Percentiles rank a stretch among this genome's conserved stretches.
Evolutionary conservation across 192 early-diverging fungal species (phyloP).

Genomic region (Powellomyces hirtus): DNA sequence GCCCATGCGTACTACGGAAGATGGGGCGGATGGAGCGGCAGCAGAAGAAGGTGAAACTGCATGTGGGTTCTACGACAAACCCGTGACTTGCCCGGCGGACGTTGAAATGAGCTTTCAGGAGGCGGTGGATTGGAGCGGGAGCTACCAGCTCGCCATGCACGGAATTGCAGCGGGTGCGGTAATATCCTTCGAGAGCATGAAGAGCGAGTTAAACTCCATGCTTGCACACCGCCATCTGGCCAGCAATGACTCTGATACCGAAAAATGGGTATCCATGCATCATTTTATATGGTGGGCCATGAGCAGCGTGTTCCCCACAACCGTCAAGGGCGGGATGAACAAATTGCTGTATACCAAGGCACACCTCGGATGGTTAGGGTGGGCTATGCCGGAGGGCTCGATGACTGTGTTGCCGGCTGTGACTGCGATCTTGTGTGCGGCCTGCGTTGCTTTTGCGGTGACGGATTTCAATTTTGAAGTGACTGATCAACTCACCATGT

Average conservation of each 20-base stretch:
- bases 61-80: not conserved
- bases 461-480: not conserved
- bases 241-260: slow-evolving; percentile 12
- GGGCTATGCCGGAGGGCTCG: not conserved
- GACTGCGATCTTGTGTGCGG: not conserved
- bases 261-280: slow-evolving; percentile 2
- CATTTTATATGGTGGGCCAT: slow-evolving; percentile 5
- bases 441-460: not conserved
- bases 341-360: not conserved
- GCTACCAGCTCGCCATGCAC: not conserved
- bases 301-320: not conserved
- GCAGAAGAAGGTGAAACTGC: not conserved
- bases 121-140: slow-evolving; percentile 13
- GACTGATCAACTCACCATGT: not conserved
- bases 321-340: not conserved
- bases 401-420: not conserved
- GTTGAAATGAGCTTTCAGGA: slow-evolving; percentile 20
- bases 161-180: slow-evolving; percentile 2
- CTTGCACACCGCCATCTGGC: slow-evolving; percentile 12
- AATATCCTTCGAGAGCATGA: slow-evolving; percentile 3
- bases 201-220: slow-evolving; percentile 10
- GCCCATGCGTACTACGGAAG: too few relatives aligned
- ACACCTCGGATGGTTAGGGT: slow-evolving; percentile 2
- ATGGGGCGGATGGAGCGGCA: not conserved
- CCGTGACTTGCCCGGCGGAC: slow-evolving; percentile 7